A percentile compares a stretch with the other conserved stretches of the same genome.
Conservation (phyloP, 441 rosid genomes). For the Pelargonium myrrhifolium region DNA sequence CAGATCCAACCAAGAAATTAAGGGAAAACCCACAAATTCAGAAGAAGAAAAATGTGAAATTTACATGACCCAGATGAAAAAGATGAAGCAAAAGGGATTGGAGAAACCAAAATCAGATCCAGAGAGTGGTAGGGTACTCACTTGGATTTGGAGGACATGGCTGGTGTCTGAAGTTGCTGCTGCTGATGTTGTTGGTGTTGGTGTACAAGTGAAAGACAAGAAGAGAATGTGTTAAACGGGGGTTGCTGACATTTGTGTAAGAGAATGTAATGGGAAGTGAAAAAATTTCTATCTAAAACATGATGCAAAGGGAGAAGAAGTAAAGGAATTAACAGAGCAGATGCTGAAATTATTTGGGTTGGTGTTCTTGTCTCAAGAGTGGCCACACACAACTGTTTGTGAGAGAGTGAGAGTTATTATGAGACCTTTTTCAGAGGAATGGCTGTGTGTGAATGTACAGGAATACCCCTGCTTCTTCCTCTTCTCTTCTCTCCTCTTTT, state of each 20-base stretch:
- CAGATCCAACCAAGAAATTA: conserved; percentile 21
- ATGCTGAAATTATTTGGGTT: conserved; percentile 31
- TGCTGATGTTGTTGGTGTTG: conserved; percentile 13
- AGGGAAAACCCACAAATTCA: conserved; percentile 5
- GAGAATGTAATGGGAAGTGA: conserved; percentile 20
- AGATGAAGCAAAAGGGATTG: neutral
- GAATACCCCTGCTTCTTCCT: no score
- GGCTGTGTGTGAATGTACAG: no score
- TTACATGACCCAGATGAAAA: conserved; percentile 10
- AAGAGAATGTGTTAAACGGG: conserved; percentile 9
- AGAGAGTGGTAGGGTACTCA: conserved; percentile 25
- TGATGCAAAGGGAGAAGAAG: neutral
- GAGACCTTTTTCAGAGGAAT: no score
- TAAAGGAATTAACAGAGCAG: conserved; percentile 13
- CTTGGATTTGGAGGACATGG: conserved; percentile 73
- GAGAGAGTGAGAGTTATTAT: no score
- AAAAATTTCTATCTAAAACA: neutral
- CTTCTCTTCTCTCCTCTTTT: no score
- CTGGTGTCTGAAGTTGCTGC: conserved; percentile 9
- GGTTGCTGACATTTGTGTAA: conserved; percentile 33
- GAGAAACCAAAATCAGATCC: conserved; percentile 33
- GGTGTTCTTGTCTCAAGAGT: conserved; percentile 29
- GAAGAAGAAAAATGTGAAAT: conserved; percentile 18
- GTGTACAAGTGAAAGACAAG: conserved; percentile 18
- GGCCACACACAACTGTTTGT: no score